A percentile compares a stretch with the other conserved stretches of the same genome.
Evolutionary conservation across 106 monocot genomes (phyloP).

Genomic region (Hemerocallis citrina): DNA sequence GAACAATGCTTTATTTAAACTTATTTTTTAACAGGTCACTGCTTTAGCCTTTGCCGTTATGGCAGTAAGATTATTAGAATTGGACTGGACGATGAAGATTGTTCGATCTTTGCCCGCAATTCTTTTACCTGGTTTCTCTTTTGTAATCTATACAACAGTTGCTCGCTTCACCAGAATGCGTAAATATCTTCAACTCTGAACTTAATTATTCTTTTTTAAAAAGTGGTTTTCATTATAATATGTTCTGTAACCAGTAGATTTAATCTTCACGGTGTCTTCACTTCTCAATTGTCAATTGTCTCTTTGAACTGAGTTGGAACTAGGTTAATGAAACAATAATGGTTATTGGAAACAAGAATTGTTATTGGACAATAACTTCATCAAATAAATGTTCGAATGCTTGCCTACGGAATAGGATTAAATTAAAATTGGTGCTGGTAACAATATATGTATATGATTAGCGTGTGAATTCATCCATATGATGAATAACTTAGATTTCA

Average conservation of each 20-base stretch:
- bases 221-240: not conserved
- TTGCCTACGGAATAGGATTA: no score
- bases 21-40: slow-evolving; percentile 26
- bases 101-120: slow-evolving; percentile 53
- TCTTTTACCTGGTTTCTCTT: slow-evolving; percentile 45
- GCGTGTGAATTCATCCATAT: not conserved
- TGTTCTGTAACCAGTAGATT: no score
- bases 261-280: no score
- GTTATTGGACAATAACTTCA: no score
- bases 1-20: not conserved
- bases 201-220: not conserved
- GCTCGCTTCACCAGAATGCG: slow-evolving; percentile 53
- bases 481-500: not conserved
- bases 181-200: slow-evolving; percentile 35
- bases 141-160: slow-evolving; percentile 34
- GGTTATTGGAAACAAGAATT: no score
- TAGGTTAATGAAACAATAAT: no score
- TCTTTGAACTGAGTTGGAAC: no score
- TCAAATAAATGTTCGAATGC: no score
- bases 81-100: slow-evolving; percentile 46
- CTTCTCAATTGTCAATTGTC: no score
- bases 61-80: slow-evolving; percentile 34
- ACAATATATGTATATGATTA: no score
- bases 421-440: no score
- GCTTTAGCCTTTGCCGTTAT: slow-evolving; percentile 48